Evolutionary conservation across 306 rosid species (phyloP).

Genomic region (Vigna angularis): DNA sequence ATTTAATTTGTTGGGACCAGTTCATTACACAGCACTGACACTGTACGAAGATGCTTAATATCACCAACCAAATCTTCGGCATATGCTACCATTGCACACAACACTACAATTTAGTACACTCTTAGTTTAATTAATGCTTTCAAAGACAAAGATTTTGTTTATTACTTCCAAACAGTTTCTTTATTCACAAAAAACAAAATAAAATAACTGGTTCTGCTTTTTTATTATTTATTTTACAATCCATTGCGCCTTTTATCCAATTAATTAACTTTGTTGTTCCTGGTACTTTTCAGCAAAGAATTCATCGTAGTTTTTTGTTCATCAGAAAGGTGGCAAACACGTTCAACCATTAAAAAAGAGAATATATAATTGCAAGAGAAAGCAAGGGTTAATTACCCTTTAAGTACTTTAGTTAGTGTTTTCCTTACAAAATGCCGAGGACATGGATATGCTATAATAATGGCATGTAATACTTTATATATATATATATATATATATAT

Average conservation of each 20-base stretch:
- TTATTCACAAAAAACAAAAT: background rate
- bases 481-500: background rate
- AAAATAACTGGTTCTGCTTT: constrained; percentile 37
- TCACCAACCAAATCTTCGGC: constrained; percentile 65
- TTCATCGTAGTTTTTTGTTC: background rate
- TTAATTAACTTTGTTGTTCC: constrained; percentile 28
- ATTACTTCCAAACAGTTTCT: constrained; percentile 26
- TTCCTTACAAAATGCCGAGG: constrained; percentile 9
- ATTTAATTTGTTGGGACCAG: constrained; percentile 60
- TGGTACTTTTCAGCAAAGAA: constrained; percentile 21
- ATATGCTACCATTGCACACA: constrained; percentile 51
- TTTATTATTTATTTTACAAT: constrained; percentile 22
- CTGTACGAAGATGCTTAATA: constrained; percentile 64
- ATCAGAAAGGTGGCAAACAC: constrained; percentile 44
- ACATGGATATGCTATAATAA: constrained; percentile 42
- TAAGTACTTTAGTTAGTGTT: background rate
- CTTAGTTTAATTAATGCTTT: background rate
- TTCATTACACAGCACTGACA: constrained; percentile 16
- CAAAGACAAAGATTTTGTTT: constrained; percentile 28
- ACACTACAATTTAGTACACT: background rate
- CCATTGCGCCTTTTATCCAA: background rate
- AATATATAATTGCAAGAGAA: background rate
- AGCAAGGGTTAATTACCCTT: background rate
- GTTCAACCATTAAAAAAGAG: constrained; percentile 34
- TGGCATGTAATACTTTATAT: constrained; percentile 31